These are phyloP conservation scores for Chaetomium cochliodes DNA, from an alignment of 495 filamentous ascomycete species.

Conservation along the genomic window DNA sequence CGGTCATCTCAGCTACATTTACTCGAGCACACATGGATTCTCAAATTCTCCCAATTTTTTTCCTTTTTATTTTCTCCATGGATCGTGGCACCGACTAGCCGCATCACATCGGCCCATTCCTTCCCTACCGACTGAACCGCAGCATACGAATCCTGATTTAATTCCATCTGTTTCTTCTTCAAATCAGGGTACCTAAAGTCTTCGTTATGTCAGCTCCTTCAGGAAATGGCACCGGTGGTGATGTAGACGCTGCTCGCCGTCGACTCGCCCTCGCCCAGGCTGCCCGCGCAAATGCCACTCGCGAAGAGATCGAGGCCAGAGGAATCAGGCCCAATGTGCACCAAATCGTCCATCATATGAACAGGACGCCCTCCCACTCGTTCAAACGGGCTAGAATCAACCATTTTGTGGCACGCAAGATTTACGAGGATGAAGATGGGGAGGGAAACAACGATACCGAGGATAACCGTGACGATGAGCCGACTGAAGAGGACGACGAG, in stretches of 20 bases:
- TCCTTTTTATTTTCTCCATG: background rate
- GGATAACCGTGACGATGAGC: background rate
- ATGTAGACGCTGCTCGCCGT: constrained; percentile 4
- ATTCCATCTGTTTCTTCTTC: background rate
- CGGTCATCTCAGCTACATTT: background rate
- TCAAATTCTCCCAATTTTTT: background rate
- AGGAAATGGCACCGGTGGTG: background rate
- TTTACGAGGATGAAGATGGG: constrained; percentile 18
- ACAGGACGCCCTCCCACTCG: constrained; percentile 4
- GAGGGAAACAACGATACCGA: background rate
- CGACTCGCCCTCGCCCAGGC: constrained; percentile 13
- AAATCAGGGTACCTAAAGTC: background rate
- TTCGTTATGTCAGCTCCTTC: background rate
- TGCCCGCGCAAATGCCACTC: constrained; percentile 26
- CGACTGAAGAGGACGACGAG: constrained; percentile 6
- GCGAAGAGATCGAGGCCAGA: constrained; percentile 25
- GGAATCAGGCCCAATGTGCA: constrained; percentile 30
- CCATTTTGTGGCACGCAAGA: background rate
- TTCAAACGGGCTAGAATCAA: constrained; percentile 17
- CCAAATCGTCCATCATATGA: constrained; percentile 23
- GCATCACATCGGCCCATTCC: background rate
- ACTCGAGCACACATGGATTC: constrained; percentile 5
- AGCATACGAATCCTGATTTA: background rate
- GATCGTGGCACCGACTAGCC: background rate
- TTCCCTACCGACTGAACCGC: background rate